phyloP scores from a whole-genome alignment of 805 yeast genomes.

The Lipomyces oligophaga region DNA sequence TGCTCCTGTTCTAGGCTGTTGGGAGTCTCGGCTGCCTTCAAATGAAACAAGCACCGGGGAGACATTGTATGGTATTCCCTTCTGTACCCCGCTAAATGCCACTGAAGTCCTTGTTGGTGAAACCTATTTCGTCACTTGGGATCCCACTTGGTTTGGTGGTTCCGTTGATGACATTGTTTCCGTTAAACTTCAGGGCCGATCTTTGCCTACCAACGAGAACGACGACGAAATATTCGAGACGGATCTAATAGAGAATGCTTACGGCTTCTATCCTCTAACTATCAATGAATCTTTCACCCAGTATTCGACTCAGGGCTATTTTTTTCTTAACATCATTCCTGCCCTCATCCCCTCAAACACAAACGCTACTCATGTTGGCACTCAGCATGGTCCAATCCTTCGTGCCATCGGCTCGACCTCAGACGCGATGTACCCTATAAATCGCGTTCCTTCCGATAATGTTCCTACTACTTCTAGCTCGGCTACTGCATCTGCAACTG shows the following conservation, averaged over 20 bases:
- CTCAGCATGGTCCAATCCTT: conserved; percentile 42
- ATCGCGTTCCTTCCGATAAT: conserved; percentile 46
- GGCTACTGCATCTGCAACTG: too few relatives aligned
- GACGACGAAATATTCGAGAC: conserved; percentile 39
- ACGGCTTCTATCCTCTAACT: conserved; percentile 43
- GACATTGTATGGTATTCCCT: conserved; percentile 39
- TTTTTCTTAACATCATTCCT: conserved; percentile 43
- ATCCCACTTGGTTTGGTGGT: conserved; percentile 45
- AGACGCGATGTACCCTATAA: conserved; percentile 37
- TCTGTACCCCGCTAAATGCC: conserved; percentile 43
- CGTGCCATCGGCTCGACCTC: conserved; percentile 38
- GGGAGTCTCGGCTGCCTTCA: conserved; percentile 9
- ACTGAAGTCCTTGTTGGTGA: conserved; percentile 47
- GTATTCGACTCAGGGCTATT: conserved; percentile 34
- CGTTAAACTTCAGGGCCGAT: conserved; percentile 39
- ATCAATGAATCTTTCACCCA: conserved; percentile 29
- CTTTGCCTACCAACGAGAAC: conserved; percentile 38
- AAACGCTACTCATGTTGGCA: conserved; percentile 41
- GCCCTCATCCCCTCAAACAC: conserved; percentile 38
- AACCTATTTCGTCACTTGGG: conserved; percentile 51
- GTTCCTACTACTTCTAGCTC: too few relatives aligned
- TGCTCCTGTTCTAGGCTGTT: conserved; percentile 22
- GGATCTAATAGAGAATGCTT: conserved; percentile 38
- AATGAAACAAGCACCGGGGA: conserved; percentile 5
- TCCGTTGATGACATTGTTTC: conserved; percentile 34